These are phyloP conservation scores for Antitrichia curtipendula DNA, from an alignment of 225 moss, liverwort and hornwort genomes.

Conservation along the genomic window DNA sequence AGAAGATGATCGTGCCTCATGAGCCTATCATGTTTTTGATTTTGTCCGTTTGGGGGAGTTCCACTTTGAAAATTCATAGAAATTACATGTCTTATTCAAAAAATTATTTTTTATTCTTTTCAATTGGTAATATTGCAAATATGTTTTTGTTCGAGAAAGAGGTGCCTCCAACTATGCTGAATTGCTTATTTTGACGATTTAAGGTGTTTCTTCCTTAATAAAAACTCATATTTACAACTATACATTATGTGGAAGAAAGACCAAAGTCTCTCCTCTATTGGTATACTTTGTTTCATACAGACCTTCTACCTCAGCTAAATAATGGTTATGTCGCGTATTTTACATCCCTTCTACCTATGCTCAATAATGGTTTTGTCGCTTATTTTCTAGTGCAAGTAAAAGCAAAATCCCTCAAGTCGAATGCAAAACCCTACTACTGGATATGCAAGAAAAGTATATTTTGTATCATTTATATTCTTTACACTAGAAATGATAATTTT, in stretches of 20 bases:
- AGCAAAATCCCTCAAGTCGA: neutral
- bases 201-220: too few species aligned
- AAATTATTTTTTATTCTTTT: too few species aligned
- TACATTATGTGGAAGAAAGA: neutral
- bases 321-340: neutral
- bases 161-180: too few species aligned
- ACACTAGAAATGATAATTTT: fast-evolving
- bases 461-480: neutral
- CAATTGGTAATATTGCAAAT: too few species aligned
- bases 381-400: neutral
- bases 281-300: neutral
- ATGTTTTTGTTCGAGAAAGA: too few species aligned
- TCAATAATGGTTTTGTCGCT: neutral
- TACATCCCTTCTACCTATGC: neutral
- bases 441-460: neutral
- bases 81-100: too few species aligned
- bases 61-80: too few species aligned
- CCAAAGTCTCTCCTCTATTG: neutral
- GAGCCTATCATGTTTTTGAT: neutral
- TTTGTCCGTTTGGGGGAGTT: too few species aligned
- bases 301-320: neutral
- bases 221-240: neutral
- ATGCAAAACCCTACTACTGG: neutral
- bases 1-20: too few species aligned
- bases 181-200: too few species aligned